Evolutionary conservation across 352 stramenopile species (phyloP).

Genomic region (Globisporangium apiculatum): DNA sequence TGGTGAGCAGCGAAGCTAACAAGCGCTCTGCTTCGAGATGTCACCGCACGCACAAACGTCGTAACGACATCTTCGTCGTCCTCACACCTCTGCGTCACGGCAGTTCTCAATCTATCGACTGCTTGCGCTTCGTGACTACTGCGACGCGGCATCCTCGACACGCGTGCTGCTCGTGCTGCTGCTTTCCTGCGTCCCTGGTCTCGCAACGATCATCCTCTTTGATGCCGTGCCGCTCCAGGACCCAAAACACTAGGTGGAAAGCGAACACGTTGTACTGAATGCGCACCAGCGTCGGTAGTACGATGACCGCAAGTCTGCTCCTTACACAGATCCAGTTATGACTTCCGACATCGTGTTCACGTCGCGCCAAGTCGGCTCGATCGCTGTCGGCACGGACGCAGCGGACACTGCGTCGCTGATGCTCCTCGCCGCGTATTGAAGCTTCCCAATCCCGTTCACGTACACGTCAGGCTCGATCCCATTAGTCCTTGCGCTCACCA

Average conservation of each 20-base stretch:
- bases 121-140: slow-evolving; percentile 1
- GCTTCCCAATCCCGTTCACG: slow-evolving; percentile 7
- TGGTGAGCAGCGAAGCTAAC: too few relatives aligned
- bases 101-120: background rate
- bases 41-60: too few relatives aligned
- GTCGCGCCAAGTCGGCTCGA: too few relatives aligned
- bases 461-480: background rate
- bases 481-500: background rate
- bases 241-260: background rate
- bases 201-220: background rate
- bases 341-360: too few relatives aligned
- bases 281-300: too few relatives aligned
- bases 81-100: too few relatives aligned
- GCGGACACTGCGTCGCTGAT: background rate
- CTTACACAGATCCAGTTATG: too few relatives aligned
- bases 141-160: background rate
- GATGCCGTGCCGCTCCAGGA: background rate
- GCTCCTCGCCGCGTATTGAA: background rate
- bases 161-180: background rate
- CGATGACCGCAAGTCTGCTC: too few relatives aligned
- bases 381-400: too few relatives aligned
- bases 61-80: too few relatives aligned
- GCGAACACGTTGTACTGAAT: background rate
- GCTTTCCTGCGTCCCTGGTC: background rate
- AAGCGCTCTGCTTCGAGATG: too few relatives aligned